These are phyloP conservation scores for Cyclanthera cordifolia DNA, from an alignment of 306 rosid genomes.

Conservation along the genomic window DNA sequence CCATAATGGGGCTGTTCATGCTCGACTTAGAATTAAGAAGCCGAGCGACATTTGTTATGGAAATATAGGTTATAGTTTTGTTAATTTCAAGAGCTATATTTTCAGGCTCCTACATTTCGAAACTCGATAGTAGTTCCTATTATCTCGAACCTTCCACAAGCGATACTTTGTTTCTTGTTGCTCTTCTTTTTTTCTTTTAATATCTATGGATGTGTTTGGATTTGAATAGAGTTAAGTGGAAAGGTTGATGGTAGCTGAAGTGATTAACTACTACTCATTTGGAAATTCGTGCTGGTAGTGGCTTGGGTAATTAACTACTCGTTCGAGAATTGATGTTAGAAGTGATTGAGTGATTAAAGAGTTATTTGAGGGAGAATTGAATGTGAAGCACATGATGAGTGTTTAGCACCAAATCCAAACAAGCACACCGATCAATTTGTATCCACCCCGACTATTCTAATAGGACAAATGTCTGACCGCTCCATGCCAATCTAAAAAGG, in stretches of 20 bases:
- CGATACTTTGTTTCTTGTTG: background rate
- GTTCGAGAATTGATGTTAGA: no score
- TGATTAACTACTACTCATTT: no score
- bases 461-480: background rate
- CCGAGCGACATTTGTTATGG: background rate
- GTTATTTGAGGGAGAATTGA: no score
- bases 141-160: background rate
- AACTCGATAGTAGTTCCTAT: background rate
- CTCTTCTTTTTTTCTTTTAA: background rate
- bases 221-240: no score
- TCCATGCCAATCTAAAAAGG: background rate
- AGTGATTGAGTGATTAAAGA: no score
- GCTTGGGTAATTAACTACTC: no score
- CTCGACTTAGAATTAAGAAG: background rate
- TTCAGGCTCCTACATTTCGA: background rate
- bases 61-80: background rate
- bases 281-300: no score
- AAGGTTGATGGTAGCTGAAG: no score
- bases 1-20: background rate
- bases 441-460: background rate
- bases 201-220: no score
- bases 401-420: no score
- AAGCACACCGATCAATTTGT: no score
- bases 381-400: no score
- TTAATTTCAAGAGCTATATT: background rate